phyloP scores from a whole-genome alignment of 768 basidiomycete species.

The Boletus vinaceobasis region DNA sequence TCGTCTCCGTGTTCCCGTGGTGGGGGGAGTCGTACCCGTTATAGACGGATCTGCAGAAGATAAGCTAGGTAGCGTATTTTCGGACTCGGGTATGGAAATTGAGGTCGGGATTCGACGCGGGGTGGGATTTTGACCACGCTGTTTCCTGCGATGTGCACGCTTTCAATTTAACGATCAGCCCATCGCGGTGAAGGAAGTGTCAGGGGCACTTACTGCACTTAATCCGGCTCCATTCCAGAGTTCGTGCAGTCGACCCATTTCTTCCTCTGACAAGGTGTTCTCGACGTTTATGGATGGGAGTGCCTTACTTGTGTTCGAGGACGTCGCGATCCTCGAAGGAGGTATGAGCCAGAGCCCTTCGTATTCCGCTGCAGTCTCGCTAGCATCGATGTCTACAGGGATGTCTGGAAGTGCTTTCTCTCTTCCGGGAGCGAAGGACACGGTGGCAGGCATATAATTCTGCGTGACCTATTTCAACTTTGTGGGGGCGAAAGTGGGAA shows the following conservation, averaged over 20 bases:
- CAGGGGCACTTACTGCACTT: slow-evolving; percentile 15
- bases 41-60: slow-evolving; percentile 3
- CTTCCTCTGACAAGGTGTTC: slow-evolving; percentile 14
- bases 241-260: slow-evolving; percentile 16
- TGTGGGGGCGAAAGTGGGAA: too few species aligned
- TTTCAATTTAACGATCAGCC: slow-evolving; percentile 8
- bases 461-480: background rate
- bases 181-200: background rate
- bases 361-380: background rate
- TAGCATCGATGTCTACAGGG: slow-evolving; percentile 6
- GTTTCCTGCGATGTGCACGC: slow-evolving; percentile 24
- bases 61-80: background rate
- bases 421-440: slow-evolving; percentile 3
- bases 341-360: background rate
- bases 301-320: background rate
- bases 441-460: slow-evolving; percentile 1
- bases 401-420: slow-evolving; percentile 25
- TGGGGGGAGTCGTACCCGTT: background rate
- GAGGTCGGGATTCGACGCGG: slow-evolving; percentile 6
- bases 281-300: slow-evolving; percentile 20
- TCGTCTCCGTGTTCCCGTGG: slow-evolving; percentile 2
- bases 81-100: slow-evolving; percentile 12
- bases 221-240: slow-evolving; percentile 28
- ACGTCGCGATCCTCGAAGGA: background rate
- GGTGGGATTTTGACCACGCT: background rate